These are phyloP conservation scores for Microbotryum scabiosae DNA, from an alignment of 1,284 basidiomycete genomes.

Conservation along the genomic window DNA sequence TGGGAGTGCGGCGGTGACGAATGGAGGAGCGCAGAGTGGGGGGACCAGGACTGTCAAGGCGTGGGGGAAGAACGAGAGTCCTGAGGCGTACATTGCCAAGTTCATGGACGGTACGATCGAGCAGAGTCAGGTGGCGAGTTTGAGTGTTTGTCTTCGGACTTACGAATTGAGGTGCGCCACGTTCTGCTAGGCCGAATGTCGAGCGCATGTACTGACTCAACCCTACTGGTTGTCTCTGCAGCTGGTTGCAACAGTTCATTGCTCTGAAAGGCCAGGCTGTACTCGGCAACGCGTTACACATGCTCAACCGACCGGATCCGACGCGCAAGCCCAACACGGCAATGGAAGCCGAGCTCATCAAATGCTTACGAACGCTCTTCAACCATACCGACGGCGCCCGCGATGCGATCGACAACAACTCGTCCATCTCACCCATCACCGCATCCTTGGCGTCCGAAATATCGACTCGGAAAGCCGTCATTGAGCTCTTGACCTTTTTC, in stretches of 20 bases:
- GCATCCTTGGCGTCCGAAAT: constrained; percentile 78
- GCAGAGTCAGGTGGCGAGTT: constrained; percentile 63
- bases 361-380: constrained; percentile 76
- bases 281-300: constrained; percentile 67
- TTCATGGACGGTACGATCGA: constrained; percentile 81
- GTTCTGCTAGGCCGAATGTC: neutral
- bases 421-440: constrained; percentile 71
- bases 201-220: neutral
- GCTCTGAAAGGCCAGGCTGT: constrained; percentile 73
- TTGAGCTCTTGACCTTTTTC: constrained; percentile 62
- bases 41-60: constrained; percentile 41
- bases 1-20: constrained; percentile 30
- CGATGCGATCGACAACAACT: constrained; percentile 68
- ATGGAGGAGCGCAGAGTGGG: constrained; percentile 52
- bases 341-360: constrained; percentile 82
- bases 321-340: constrained; percentile 52
- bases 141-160: constrained; percentile 73
- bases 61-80: constrained; percentile 35
- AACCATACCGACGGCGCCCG: constrained; percentile 66
- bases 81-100: constrained; percentile 66
- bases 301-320: constrained; percentile 58
- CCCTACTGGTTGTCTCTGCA: constrained; percentile 1
- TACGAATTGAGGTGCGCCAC: constrained; percentile 63
- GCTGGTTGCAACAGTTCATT: constrained; percentile 48
- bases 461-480: constrained; percentile 66